Evolutionary conservation across 805 yeast genomes (phyloP), one percentile per base, ranked within the genome.

Genomic region (Candida easanensis): DNA sequence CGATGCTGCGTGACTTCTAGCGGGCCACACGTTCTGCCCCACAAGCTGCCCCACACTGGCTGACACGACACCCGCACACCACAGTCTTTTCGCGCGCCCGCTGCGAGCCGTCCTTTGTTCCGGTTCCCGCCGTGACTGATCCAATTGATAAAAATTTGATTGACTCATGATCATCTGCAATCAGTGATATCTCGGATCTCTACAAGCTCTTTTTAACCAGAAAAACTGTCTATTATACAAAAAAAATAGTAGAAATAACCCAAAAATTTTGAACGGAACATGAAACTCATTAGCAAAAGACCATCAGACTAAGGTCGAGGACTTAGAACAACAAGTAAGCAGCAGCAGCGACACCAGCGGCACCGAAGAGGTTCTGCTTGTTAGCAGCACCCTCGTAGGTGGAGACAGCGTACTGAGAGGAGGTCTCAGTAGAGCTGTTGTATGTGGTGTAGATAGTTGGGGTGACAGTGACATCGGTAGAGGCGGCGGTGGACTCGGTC

Each of bases 401-500:
- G 26, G 46, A 33, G 21, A 55, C 38, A 7, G 45, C 26, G 28
- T 45, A 44, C 26, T 44, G 39, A 17, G 53, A 43, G 17, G 50
- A 33, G 31, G 48, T 49, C 14, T 27, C 15, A 51, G 38, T 49
- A 22, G 52, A 40, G 46, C 30, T n/a, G 30, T 47, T 45, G 64
- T 59, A 39, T 55, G 68, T 65, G 26, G 63, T 55, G 57, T 52
- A 57, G 38, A 66, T 58, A n/a, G 70, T 65, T 44, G 70, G 67
- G 28, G 71, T 66, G 33, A 62, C 54, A 23, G 64, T 61, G 42
- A 59, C 52, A 31, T 53, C 56, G 27, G 77, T 72, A 26, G 76
- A 69, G 51, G 74, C 70, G 48, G 68, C 73, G 41, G 67, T 66
- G 28, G 79, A 70, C 30, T 48, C 34, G 11, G 58, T 50, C 20